Percentiles rank a stretch among this genome's conserved stretches.
These are phyloP conservation scores for Nicotiana benthamiana DNA, from an alignment of 257 asterid species.

Conservation along the genomic window DNA sequence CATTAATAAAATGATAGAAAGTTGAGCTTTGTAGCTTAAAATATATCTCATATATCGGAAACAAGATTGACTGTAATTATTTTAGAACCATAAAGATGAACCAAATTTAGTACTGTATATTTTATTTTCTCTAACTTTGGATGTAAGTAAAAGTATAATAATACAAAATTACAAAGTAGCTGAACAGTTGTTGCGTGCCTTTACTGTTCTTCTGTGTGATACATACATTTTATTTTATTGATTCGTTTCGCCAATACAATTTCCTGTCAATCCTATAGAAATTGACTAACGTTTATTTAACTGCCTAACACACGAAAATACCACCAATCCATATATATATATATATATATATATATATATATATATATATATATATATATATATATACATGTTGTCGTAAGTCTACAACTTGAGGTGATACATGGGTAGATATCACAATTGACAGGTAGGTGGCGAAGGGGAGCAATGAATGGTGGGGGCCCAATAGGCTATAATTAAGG, in stretches of 20 bases:
- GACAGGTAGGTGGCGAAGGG: neutral
- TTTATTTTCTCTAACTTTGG: neutral
- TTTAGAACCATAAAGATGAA: neutral
- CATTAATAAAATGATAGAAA: neutral
- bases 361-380: constrained; percentile 12
- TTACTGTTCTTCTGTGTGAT: constrained; percentile 32
- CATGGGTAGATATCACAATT: neutral
- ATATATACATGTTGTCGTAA: neutral
- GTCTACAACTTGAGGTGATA: constrained; percentile 7
- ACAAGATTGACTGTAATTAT: neutral
- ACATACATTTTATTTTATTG: neutral
- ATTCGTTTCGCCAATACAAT: neutral
- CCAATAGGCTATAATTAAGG: no score
- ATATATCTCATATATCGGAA: neutral
- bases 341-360: neutral
- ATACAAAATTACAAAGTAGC: constrained; percentile 11
- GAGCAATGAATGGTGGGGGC: neutral
- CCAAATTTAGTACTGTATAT: neutral
- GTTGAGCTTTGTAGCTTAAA: neutral
- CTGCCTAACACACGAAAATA: neutral
- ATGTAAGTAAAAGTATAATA: neutral
- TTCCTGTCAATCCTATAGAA: constrained; percentile 14
- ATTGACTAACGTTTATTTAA: constrained; percentile 18
- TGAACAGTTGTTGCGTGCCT: constrained; percentile 56
- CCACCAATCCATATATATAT: constrained; percentile 19